Conservation (phyloP, 345 rosid genomes). For the Euphorbia peplus region DNA sequence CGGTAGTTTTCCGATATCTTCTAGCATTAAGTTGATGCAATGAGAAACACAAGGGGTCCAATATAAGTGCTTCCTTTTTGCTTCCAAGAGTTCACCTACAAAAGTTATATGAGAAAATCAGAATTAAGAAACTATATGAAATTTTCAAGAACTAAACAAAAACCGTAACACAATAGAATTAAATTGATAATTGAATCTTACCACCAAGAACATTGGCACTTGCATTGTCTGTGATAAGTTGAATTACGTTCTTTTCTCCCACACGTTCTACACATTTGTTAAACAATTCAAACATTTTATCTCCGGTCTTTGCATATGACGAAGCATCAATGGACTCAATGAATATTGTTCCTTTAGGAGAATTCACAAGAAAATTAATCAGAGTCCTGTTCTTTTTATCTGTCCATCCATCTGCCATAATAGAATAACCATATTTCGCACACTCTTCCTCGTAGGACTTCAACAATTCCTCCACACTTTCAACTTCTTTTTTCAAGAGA, state of each 20-base stretch:
- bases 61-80: too few relatives aligned
- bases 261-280: not conserved
- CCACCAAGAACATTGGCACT: not conserved
- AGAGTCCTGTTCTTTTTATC: too few relatives aligned
- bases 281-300: not conserved
- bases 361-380: too few relatives aligned
- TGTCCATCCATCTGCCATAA: too few relatives aligned
- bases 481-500: not conserved
- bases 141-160: too few relatives aligned
- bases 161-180: not conserved
- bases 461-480: not conserved
- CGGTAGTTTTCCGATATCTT: too few relatives aligned
- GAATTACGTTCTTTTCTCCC: not conserved
- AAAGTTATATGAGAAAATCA: too few relatives aligned
- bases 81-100: too few relatives aligned
- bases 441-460: not conserved
- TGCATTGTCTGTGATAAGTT: not conserved
- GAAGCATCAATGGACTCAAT: conserved; percentile 10
- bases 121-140: too few relatives aligned
- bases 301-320: not conserved
- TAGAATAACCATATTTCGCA: too few relatives aligned
- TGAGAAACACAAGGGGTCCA: too few relatives aligned
- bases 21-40: too few relatives aligned
- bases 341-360: conserved; percentile 5
- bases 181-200: not conserved